These are phyloP conservation scores for Phialocephala sp. DNA, from an alignment of 2,329 filamentous ascomycete genomes.

Conservation along the genomic window DNA sequence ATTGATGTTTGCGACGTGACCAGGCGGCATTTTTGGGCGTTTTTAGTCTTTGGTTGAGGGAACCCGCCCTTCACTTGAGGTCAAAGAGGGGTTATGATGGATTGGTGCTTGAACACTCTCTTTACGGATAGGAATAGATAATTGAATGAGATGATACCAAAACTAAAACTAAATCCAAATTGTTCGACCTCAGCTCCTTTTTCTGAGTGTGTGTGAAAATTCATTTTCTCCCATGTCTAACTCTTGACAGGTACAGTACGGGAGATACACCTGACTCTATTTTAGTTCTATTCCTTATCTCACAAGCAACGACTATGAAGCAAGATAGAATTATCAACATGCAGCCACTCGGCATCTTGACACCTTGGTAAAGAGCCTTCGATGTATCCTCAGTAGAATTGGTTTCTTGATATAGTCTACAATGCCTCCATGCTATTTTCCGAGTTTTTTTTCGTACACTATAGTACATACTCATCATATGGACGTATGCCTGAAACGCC, in stretches of 20 bases:
- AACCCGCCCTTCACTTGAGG: slow-evolving; percentile 8
- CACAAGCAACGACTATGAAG: not conserved
- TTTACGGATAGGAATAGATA: slow-evolving; percentile 12
- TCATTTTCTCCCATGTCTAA: too few species aligned
- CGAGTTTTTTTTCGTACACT: slow-evolving; percentile 6
- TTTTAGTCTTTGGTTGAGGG: not conserved
- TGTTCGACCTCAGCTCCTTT: not conserved
- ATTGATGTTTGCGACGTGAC: slow-evolving; percentile 4
- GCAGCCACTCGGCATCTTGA: slow-evolving; percentile 5
- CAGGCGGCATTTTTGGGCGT: slow-evolving; percentile 27
- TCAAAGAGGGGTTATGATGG: slow-evolving; percentile 16
- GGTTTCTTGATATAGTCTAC: slow-evolving; percentile 11
- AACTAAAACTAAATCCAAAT: too few species aligned
- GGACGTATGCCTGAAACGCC: slow-evolving; percentile 23
- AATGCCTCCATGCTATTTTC: slow-evolving; percentile 2
- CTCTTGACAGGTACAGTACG: too few species aligned
- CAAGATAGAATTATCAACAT: not conserved
- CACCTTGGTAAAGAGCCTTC: not conserved
- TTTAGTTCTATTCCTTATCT: too few species aligned
- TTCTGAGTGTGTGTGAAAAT: not conserved
- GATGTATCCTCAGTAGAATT: slow-evolving; percentile 25
- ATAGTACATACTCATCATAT: slow-evolving; percentile 11
- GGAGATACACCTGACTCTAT: too few species aligned
- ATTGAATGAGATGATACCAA: slow-evolving; percentile 14
- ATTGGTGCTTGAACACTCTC: slow-evolving; percentile 24